Base-by-base conservation (phyloP, 257 asterid species). In the Scutellaria galericulata region DNA sequence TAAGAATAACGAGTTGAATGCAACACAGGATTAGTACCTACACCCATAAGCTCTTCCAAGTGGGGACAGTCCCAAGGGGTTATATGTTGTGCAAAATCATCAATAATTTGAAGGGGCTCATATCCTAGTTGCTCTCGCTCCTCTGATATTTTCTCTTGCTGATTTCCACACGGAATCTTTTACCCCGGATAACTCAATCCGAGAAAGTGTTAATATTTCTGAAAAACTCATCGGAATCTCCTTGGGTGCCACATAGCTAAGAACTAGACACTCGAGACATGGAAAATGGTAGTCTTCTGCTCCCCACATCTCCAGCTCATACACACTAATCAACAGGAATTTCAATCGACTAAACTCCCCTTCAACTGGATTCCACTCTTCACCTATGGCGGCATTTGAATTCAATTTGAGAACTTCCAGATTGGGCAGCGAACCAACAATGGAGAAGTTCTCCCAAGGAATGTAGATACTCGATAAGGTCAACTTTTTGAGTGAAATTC, bases 21-120 rank as follows among this genome's bases (percentile, higher is more conserved):
- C 13, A 61, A 75, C 59, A 65, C 69, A 81, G 71, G 82, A 77
- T 72, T 66, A 68, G 77, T 93, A 93, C 98, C 98, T 79, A 93
- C 96, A 71, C 98, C 98, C 68, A 93, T 93, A 83, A 97, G 98
- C 88, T 91, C 98, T 64, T 97, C 98, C 95, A 93, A 79, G 86
- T 87, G 31, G 81, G 91, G 87, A 70, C 91, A 96, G 78, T 93
- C 98, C 96, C 87, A 88, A 2, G 88, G 94, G 71, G 91, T 91
- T 83, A 91, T 97, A 82, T 97, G 89, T 56, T 93, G 97, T 44
- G 98, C 94, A 42, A 93, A 97, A 67, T 93, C 97, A 79, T 93
- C 97, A 56, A 93, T 18, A 18, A 18, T 18, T 18, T 71, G 52
- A 59, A 71, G 66, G 61, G 51, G 68, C 65, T 71, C 76, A 60